Base-by-base conservation (phyloP, 371 early-diverging fungal species). In the Saksenaea vasiformis region DNA sequence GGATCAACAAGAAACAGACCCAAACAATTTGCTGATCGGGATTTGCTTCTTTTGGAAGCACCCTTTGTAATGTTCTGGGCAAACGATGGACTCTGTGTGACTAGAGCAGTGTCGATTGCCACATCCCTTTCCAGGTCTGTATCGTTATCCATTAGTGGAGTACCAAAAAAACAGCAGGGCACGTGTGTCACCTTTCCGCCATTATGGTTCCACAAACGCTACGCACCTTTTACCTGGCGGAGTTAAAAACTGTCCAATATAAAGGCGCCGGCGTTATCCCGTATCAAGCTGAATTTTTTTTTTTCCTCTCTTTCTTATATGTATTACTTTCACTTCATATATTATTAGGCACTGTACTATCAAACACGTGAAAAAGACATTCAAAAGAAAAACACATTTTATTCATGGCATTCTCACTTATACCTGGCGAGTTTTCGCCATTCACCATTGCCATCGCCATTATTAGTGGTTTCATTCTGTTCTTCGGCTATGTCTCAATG, bases 401-500 rank as follows among this genome's bases (percentile, higher is more conserved):
- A 47, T 19, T 39, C 39, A 39, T 39, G 39, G 13, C 87, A 47
- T 3, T 47, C 24, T 47, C 47, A 54, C 53, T 82, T 58, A 76
- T 77, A 41, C 82, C 79, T 59, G 82, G 82, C 56, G 76, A 82
- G 66, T 72, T 82, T 54, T 75, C 77, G 60, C 71, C 79, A 35
- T 82, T 82, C 69, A 79, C 77, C 35, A 73, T 79, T 62, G 79
- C 66, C 62, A 78, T 82, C 14, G 86, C 83, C 11, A 73, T 92
- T 26, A 63, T 93, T 22, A 94, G 95, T 62, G 90, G 90, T 14
- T 96, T 97, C 73, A 91, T 95, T 66, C 78, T 93, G 35, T 61
- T 91, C 54, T 95, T 94, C 68, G 95, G 95, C 2, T 87, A 95
- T 63, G 83, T 97, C 44, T 97, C 98, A 19, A 85, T 97, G 71